A percentile compares a stretch with the other conserved stretches of the same genome.
These are phyloP conservation scores for Teratosphaeria viscida DNA, from an alignment of 2,329 filamentous ascomycete genomes.

Conservation along the genomic window DNA sequence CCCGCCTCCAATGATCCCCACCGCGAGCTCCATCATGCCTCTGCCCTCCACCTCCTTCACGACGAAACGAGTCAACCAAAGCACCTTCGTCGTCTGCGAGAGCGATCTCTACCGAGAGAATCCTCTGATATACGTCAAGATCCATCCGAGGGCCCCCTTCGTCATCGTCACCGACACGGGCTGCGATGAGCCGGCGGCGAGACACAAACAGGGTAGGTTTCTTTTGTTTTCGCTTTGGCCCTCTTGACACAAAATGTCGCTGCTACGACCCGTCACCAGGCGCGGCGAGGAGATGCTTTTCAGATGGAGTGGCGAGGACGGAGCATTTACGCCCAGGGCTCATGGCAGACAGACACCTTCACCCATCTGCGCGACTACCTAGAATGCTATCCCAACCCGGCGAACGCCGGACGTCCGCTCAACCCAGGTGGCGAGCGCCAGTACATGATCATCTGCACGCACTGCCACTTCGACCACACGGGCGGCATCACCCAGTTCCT, in stretches of 20 bases:
- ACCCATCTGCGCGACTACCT: conserved; percentile 32
- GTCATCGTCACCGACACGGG: conserved; percentile 38
- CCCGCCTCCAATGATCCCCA: no score
- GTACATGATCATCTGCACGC: conserved; percentile 36
- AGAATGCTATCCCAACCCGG: conserved; percentile 30
- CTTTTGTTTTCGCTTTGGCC: no score
- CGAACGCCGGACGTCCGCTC: conserved; percentile 26
- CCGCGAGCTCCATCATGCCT: not conserved
- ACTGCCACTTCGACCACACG: conserved; percentile 38
- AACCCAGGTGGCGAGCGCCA: conserved; percentile 24
- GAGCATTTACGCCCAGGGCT: not conserved
- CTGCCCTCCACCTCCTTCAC: conserved; percentile 22
- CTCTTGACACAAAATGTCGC: not conserved
- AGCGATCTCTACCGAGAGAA: conserved; percentile 34
- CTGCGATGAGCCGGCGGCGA: conserved; percentile 29
- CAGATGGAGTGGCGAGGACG: not conserved
- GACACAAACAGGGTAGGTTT: conserved; percentile 13
- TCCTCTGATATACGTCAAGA: conserved; percentile 39
- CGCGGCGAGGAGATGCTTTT: no score
- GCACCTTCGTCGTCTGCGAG: conserved; percentile 37
- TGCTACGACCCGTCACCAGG: not conserved
- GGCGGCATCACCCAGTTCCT: conserved; percentile 30
- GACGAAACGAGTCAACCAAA: conserved; percentile 28
- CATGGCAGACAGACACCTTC: conserved; percentile 8
- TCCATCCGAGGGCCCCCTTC: conserved; percentile 23